Base-by-base conservation (phyloP, 2,329 filamentous ascomycete species). In the Pyrenophora seminiperda region DNA sequence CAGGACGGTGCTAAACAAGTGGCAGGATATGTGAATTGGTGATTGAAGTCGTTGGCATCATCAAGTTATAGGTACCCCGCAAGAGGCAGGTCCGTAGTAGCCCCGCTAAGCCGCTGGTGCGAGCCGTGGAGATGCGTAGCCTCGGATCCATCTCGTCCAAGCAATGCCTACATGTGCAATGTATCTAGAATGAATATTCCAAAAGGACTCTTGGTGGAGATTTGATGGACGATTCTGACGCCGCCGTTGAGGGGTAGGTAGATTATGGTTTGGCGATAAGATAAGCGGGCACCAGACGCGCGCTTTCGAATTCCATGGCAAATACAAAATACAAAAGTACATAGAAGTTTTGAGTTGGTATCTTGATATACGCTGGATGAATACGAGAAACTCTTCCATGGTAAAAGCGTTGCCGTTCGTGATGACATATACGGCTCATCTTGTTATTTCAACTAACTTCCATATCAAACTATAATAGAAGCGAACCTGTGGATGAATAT, bases 51-150 rank as follows among this genome's bases (percentile, higher is more conserved):
- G 7, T 14, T 19, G 11, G 24, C 6, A 19, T 22, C 36, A 42
- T 40, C 9, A 20, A 10, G 24, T 50, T 32, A 33, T 49, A 37
- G 15, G 17, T 62, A 60, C 59, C 61, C 57, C 54, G 61, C 61
- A 58, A 52, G 47, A 42, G 49, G 50, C 38, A 50, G 53, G 31
- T 38, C 17, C 48, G 56, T 59, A 52, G 52, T 43, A 55, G 39
- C 53, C 53, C 58, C 61, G 55, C 56, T 45, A 36, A 49, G 57
- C 57, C 59, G 40, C 58, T 61, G 41, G 56, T 54, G 61, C 59
- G 54, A 41, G 27, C 13, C 27, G 50, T 41, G 24, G 15, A 58
- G 52, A 50, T 56, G 36, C 29, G 30, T 27, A 30, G 34, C 10
- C n/a, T 22, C 14, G 17, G n/a, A 10, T 36, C 10, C 4, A 4